These are phyloP conservation scores for Euphrasia arctica DNA, from an alignment of 305 asterid genomes.

Conservation along the genomic window DNA sequence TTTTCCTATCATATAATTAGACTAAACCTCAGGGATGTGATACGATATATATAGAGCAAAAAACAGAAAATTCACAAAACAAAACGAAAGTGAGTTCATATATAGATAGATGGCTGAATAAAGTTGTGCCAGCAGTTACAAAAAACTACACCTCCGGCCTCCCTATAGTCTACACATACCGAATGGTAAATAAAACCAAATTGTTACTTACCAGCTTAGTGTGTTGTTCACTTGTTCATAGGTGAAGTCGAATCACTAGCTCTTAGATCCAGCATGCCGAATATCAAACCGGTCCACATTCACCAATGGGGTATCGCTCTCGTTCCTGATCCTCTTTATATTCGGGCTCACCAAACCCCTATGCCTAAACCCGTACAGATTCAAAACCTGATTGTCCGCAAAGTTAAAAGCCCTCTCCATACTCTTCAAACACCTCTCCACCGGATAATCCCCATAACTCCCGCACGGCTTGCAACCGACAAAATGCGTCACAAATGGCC, in stretches of 20 bases:
- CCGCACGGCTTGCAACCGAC: constrained; percentile 97
- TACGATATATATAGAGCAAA: neutral
- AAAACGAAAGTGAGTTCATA: neutral
- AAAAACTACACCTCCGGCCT: neutral
- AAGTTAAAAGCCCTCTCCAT: constrained; percentile 97
- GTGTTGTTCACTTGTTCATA: constrained; percentile 2
- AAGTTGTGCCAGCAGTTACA: neutral
- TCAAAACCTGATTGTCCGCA: constrained; percentile 86
- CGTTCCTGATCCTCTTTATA: constrained; percentile 79
- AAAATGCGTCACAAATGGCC: constrained; percentile 96
- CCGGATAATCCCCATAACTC: constrained; percentile 86
- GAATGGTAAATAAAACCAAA: constrained; percentile 18
- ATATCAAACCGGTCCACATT: constrained; percentile 77
- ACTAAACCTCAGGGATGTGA: neutral
- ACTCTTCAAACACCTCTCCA: constrained; percentile 81
- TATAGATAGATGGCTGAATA: neutral
- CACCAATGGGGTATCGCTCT: constrained; percentile 62
- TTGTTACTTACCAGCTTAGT: constrained; percentile 40
- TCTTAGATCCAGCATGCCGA: constrained; percentile 56
- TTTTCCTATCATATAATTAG: neutral
- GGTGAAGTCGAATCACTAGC: constrained; percentile 34
- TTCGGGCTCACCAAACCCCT: constrained; percentile 89
- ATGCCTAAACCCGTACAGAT: constrained; percentile 85
- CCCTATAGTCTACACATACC: neutral
- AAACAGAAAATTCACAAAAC: neutral